Base-by-base conservation (phyloP, 1,284 basidiomycete species). In the Volvariella volvacea region DNA sequence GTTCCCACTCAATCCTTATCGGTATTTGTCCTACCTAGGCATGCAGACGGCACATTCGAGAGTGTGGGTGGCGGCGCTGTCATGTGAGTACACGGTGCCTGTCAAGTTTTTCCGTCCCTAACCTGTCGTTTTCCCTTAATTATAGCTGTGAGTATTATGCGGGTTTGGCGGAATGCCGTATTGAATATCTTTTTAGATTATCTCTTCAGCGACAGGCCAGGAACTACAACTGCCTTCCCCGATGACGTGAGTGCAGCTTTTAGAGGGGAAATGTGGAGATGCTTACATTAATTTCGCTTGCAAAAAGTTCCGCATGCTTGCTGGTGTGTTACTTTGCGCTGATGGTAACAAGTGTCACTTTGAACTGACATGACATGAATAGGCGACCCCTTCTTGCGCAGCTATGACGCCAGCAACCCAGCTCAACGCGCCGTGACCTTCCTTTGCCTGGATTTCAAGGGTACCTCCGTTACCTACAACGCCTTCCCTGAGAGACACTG, bases 271-370 rank as follows among this genome's bases (percentile, higher is more conserved):
- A 21, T 22, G 20, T 48, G 37, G 20, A 31, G 32, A 21, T 32
- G n/a, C 16, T 28, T 22, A 50, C 16, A 22, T 47, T 53, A 47
- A 50, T 37, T 32, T 48, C n/a, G 44, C 14, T 36, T 12, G 17
- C n/a, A 15, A 42, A 3, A 42, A 72, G 70, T 70, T 73, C 55
- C 65, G 68, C 45, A 73, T 73, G 71, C 46, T 73, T 39, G 64
- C 56, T 44, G 68, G 67, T 68, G 56, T 41, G 59, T 40, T 49
- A 48, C 22, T 19, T 20, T 4, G 10, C 36, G 28, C 19, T 38
- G 19, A 44, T 39, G 20, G 12, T 8, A 33, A 30, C 21, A 17
- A 22, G 22, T 8, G 22, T 37, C 16, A 15, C 32, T 36, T 37
- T 7, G 16, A 25, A 30, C 42, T n/a, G 31, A 21, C 3, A 6